Conservation (phyloP, 352 stramenopile species). For the Globisporangium perplexum region DNA sequence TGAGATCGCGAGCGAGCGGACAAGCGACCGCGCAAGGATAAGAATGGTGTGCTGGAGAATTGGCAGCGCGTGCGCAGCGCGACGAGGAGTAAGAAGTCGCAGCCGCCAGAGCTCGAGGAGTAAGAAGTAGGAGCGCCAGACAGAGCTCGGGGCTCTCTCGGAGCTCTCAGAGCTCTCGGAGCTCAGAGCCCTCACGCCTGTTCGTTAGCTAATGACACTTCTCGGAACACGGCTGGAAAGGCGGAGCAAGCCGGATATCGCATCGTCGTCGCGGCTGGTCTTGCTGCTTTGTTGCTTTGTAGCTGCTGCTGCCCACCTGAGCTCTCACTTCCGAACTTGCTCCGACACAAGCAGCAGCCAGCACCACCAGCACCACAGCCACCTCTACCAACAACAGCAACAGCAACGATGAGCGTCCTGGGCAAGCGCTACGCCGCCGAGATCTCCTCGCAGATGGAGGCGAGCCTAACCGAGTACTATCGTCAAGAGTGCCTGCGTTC, state of each 20-base stretch:
- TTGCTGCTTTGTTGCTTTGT: too few species aligned
- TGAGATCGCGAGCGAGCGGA: too few species aligned
- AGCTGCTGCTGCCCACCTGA: too few species aligned
- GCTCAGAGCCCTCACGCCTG: not conserved
- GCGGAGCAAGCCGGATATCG: not conserved
- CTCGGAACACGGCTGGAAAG: not conserved
- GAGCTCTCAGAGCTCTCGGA: not conserved
- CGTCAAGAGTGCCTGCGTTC: conserved; percentile 72
- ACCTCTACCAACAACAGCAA: conserved; percentile 12
- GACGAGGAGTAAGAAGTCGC: too few species aligned
- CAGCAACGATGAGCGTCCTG: conserved; percentile 27
- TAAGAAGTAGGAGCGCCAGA: too few species aligned
- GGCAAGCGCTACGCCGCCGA: conserved; percentile 68
- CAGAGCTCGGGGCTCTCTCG: not conserved
- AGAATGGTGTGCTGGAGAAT: not conserved
- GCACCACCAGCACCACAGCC: conserved; percentile 7
- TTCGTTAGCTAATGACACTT: not conserved
- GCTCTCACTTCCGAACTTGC: conserved; percentile 43
- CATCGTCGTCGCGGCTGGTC: not conserved
- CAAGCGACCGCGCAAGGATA: not conserved
- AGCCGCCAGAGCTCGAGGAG: too few species aligned
- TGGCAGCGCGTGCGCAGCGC: not conserved
- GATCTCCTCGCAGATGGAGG: conserved; percentile 45
- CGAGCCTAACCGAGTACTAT: conserved; percentile 78
- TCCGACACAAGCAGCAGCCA: not conserved